Conservation (phyloP, 129 eudicot species). For the Arctium minus region DNA sequence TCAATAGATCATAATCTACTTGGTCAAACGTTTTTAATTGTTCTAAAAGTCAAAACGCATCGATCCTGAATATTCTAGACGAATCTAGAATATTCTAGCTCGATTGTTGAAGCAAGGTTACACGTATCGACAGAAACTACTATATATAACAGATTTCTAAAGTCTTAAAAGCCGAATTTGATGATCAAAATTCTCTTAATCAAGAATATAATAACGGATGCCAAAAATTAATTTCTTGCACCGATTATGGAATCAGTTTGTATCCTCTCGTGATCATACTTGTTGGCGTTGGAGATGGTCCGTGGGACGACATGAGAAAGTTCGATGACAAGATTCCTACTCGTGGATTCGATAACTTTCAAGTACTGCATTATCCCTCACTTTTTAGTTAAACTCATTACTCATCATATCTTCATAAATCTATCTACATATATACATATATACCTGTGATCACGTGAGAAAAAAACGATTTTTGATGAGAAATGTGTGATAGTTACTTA, state of each 20-base stretch:
- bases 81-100: background rate
- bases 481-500: too few relatives aligned
- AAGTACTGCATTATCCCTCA: slow-evolving; percentile 27
- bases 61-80: background rate
- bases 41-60: background rate
- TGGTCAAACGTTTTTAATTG: background rate
- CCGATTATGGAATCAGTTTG: slow-evolving; percentile 29
- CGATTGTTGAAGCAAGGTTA: too few relatives aligned
- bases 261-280: slow-evolving; percentile 72
- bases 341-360: slow-evolving; percentile 76
- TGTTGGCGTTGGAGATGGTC: slow-evolving; percentile 88
- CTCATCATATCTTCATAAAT: background rate
- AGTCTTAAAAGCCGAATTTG: background rate
- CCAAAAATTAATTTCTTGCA: background rate
- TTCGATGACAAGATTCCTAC: slow-evolving; percentile 78
- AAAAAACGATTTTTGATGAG: too few relatives aligned
- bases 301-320: slow-evolving; percentile 83
- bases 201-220: background rate
- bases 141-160: background rate
- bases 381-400: background rate
- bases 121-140: too few relatives aligned
- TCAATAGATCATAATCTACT: background rate
- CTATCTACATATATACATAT: too few relatives aligned
- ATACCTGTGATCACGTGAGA: too few relatives aligned
- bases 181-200: background rate